phyloP scores from a whole-genome alignment of 768 basidiomycete species.

The Kwoniella bestiolae region DNA sequence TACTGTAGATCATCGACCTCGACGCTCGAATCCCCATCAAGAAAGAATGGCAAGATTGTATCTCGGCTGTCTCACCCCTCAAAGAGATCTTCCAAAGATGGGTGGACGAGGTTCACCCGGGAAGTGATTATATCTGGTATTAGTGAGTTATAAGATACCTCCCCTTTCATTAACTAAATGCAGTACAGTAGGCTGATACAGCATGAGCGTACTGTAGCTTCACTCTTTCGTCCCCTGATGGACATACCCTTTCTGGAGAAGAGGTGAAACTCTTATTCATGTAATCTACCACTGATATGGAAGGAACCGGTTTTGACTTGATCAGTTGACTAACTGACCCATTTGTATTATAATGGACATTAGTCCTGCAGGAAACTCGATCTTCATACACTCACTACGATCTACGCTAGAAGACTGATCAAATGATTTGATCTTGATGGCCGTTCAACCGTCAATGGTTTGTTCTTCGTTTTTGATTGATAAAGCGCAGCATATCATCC shows the following conservation, averaged over 20 bases:
- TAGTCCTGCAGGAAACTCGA: not conserved
- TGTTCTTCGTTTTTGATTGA: no score
- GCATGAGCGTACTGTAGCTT: not conserved
- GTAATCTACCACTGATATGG: no score
- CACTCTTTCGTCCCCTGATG: not conserved
- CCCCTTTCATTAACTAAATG: no score
- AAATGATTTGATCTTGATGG: no score
- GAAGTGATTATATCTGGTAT: not conserved
- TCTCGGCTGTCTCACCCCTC: not conserved
- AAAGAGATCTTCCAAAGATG: not conserved
- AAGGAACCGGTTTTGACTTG: no score
- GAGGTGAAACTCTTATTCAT: no score
- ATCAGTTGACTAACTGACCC: no score
- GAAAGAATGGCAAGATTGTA: conserved; percentile 7
- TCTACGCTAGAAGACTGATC: not conserved
- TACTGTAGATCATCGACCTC: conserved; percentile 5
- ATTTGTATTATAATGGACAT: no score
- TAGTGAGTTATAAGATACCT: not conserved
- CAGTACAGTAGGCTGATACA: not conserved
- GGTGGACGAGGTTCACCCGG: not conserved
- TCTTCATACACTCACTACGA: not conserved
- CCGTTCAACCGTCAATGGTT: no score
- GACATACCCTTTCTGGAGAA: not conserved
- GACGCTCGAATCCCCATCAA: not conserved
- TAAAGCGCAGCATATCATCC: no score